Evolutionary conservation across 129 eudicot genomes (phyloP).

Genomic region (Ambrosia trifida): DNA sequence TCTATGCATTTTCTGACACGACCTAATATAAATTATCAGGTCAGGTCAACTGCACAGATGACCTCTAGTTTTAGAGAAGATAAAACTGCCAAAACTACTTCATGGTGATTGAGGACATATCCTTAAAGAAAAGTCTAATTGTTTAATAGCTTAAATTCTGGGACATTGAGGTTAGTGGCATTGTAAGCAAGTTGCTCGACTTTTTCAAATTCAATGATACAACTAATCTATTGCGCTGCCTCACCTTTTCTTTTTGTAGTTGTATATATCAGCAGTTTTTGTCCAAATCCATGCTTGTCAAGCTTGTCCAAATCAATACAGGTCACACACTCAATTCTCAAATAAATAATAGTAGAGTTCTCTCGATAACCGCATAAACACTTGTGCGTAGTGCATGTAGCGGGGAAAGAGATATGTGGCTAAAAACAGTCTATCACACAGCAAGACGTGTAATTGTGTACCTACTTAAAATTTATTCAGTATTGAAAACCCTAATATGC

Average conservation of each 20-base stretch:
- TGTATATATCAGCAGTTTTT: conserved; percentile 34
- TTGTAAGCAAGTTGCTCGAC: conserved; percentile 27
- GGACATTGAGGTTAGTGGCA: conserved; percentile 18
- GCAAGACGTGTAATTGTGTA: too few relatives aligned
- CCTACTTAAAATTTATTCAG: too few relatives aligned
- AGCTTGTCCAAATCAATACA: background rate
- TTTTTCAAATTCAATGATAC: conserved; percentile 26
- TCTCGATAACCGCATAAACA: too few relatives aligned
- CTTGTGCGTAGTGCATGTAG: too few relatives aligned
- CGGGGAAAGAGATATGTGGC: too few relatives aligned
- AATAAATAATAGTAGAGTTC: too few relatives aligned
- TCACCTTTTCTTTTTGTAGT: conserved; percentile 8
- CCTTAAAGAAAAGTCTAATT: conserved; percentile 22
- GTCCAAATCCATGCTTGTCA: background rate
- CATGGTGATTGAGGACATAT: conserved; percentile 41
- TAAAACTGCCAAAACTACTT: conserved; percentile 70
- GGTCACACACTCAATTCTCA: too few relatives aligned
- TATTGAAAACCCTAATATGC: too few relatives aligned
- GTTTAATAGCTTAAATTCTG: conserved; percentile 27
- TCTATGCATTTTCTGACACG: conserved; percentile 11
- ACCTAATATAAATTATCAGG: conserved; percentile 36
- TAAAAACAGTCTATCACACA: too few relatives aligned
- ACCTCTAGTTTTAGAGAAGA: conserved; percentile 80
- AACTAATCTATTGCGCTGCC: conserved; percentile 17
- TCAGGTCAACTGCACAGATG: conserved; percentile 51